A percentile compares a stretch with the other conserved stretches of the same genome.
phyloP scores from a whole-genome alignment of 2,329 filamentous ascomycete genomes.

The Juglanconis oblonga region DNA sequence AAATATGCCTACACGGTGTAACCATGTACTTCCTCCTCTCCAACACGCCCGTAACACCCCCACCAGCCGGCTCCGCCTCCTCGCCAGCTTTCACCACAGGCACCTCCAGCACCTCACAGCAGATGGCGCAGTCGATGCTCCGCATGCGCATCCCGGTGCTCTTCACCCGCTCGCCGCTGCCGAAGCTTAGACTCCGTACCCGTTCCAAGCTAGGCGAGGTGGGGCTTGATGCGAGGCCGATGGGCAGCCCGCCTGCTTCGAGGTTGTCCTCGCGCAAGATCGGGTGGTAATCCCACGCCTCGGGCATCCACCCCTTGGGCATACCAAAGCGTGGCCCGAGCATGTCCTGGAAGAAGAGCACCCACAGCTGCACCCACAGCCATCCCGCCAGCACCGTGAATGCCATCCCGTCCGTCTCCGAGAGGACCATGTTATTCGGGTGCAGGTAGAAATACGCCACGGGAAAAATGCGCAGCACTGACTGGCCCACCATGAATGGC shows the following conservation, averaged over 20 bases:
- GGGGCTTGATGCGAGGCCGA: constrained; percentile 56
- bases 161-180: constrained; percentile 28
- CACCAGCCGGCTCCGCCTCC: constrained; percentile 40
- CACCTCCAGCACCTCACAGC: constrained; percentile 86
- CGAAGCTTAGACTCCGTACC: constrained; percentile 26
- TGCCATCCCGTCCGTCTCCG: constrained; percentile 62
- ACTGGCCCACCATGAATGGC: constrained; percentile 87
- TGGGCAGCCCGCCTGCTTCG: constrained; percentile 76
- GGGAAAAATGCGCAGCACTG: constrained; percentile 71
- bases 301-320: constrained; percentile 63
- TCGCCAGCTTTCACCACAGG: constrained; percentile 67
- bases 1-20: constrained; percentile 93
- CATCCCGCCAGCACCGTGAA: constrained; percentile 68
- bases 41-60: constrained; percentile 65
- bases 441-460: constrained; percentile 83
- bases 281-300: constrained; percentile 93
- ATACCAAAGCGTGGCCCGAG: constrained; percentile 87
- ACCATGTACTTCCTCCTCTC: constrained; percentile 90
- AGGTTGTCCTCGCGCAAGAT: constrained; percentile 78
- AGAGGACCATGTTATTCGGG: constrained; percentile 76
- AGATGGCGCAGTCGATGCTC: constrained; percentile 90
- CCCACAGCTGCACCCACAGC: constrained; percentile 82
- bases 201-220: constrained; percentile 30
- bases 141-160: constrained; percentile 30
- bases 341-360: constrained; percentile 78